These are phyloP conservation scores for Alternaria gaisen DNA, from an alignment of 2,329 filamentous ascomycete species.

Conservation along the genomic window DNA sequence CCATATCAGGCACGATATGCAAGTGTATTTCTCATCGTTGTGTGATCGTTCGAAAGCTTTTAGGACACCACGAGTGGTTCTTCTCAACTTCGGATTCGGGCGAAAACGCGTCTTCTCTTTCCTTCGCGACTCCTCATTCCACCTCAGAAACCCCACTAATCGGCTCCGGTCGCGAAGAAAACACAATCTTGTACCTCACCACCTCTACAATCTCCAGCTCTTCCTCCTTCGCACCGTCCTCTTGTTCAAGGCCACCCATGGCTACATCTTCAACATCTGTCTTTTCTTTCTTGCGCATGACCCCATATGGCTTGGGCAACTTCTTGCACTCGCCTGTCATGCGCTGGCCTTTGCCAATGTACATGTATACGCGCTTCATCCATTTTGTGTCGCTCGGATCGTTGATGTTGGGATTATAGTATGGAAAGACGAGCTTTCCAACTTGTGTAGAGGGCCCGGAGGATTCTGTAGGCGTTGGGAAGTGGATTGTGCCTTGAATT, in stretches of 20 bases:
- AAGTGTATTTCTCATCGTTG: neutral
- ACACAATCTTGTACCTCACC: constrained; percentile 85
- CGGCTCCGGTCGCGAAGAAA: constrained; percentile 85
- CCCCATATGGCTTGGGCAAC: constrained; percentile 76
- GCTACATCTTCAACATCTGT: constrained; percentile 34
- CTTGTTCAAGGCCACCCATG: constrained; percentile 33
- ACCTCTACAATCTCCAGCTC: constrained; percentile 87
- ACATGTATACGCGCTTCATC: constrained; percentile 91
- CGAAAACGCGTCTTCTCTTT: neutral
- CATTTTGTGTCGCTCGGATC: constrained; percentile 69
- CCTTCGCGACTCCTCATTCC: constrained; percentile 6
- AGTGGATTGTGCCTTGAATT: constrained; percentile 89
- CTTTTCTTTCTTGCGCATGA: constrained; percentile 67
- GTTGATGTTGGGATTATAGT: constrained; percentile 66
- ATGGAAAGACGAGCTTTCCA: constrained; percentile 80
- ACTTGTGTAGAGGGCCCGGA: constrained; percentile 60
- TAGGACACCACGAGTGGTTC: neutral
- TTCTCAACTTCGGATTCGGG: neutral
- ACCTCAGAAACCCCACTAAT: constrained; percentile 57
- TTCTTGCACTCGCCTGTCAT: constrained; percentile 92
- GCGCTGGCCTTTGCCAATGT: constrained; percentile 87
- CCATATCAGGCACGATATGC: neutral
- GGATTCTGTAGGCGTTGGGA: constrained; percentile 65
- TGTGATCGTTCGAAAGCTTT: neutral
- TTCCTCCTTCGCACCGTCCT: constrained; percentile 37